Conservation (phyloP, 768 basidiomycete genomes). For the Trametes maxima region DNA sequence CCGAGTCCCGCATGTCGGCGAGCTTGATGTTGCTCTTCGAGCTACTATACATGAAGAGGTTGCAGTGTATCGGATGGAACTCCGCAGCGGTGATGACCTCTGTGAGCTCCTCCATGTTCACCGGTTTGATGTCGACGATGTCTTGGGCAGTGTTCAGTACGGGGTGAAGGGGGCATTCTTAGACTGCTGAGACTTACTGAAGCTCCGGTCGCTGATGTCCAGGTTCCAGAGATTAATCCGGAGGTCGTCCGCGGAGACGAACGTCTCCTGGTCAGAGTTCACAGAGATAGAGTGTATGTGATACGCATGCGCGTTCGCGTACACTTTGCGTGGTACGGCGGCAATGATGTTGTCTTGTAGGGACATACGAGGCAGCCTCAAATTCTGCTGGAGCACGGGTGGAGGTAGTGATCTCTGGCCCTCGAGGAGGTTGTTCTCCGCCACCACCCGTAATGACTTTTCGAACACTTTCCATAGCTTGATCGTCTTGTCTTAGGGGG, state of each 20-base stretch:
- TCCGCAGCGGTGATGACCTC: conserved; percentile 99
- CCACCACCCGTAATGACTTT: conserved; percentile 92
- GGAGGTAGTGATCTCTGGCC: conserved; percentile 71
- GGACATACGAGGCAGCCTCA: conserved; percentile 88
- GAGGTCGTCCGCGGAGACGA: conserved; percentile 98
- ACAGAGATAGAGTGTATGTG: conserved; percentile 99
- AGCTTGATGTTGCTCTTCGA: conserved; percentile 99
- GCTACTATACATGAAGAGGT: conserved; percentile 99
- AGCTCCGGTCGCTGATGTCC: conserved; percentile 97
- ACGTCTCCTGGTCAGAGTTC: conserved; percentile 99
- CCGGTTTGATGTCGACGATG: conserved; percentile 99
- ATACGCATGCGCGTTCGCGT: conserved; percentile 98
- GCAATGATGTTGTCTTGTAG: conserved; percentile 98
- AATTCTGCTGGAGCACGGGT: conserved; percentile 56
- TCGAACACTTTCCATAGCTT: conserved; percentile 99
- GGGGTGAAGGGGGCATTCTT: neutral
- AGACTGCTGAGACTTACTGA: conserved; percentile 66
- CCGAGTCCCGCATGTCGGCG: conserved; percentile 98
- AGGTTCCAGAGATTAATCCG: conserved; percentile 98
- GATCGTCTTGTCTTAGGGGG: conserved; percentile 92
- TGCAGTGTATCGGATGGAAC: conserved; percentile 97
- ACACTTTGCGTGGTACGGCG: conserved; percentile 97
- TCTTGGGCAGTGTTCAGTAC: conserved; percentile 51
- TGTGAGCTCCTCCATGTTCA: conserved; percentile 99
- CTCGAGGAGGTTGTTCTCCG: conserved; percentile 93